Base-by-base conservation (phyloP, 1,284 basidiomycete genomes). In the Psilocybe mexicana region DNA sequence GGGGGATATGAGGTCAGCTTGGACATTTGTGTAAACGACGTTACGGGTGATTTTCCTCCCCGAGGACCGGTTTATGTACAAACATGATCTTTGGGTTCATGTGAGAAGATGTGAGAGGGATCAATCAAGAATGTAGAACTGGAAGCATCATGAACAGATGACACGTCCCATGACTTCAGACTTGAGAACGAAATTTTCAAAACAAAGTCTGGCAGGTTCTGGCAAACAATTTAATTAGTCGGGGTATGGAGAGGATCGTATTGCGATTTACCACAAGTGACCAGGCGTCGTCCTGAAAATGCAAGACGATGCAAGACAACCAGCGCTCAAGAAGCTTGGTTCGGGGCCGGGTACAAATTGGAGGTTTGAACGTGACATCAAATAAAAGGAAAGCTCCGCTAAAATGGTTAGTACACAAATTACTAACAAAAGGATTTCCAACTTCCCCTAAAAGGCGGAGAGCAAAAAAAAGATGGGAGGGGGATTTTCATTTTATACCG, bases 401-500 rank as follows among this genome's bases (percentile, higher is more conserved):
- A 33, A 33, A 33, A 33, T 6, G 8, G 4, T 33, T 33, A 33
- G 30, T 33, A 33, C 4, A 33, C 30, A 33, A 33, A 33, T 33
- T 8, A 8, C 30, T 33, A 8, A 6, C 30, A 33, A 33, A 33
- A 33, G 30, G 8, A 33, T 33, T 4, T 33, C 30, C 30, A 33
- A 8, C 8, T 33, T 23, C 43, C 25, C 10, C 18, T 6, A 3
- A 4, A 6, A 44, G 24, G 11, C 28, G 33, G 14, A 12, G 35
- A 18, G 40, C 38, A n/a, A 36, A 18, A 5, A 40, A 40, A n/a
- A 23, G 33, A 26, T 47, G 25, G 38, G 25, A 38, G 26, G 25
- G 35, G 36, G 5, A 18, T 48, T 55, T 33, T 43, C 54, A 55
- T 55, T 55, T 55, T 55, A 42, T 48, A 6, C 48, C 54, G 43